Conservation (phyloP, 148 eudicot genomes). For the Chenopodium formosanum region DNA sequence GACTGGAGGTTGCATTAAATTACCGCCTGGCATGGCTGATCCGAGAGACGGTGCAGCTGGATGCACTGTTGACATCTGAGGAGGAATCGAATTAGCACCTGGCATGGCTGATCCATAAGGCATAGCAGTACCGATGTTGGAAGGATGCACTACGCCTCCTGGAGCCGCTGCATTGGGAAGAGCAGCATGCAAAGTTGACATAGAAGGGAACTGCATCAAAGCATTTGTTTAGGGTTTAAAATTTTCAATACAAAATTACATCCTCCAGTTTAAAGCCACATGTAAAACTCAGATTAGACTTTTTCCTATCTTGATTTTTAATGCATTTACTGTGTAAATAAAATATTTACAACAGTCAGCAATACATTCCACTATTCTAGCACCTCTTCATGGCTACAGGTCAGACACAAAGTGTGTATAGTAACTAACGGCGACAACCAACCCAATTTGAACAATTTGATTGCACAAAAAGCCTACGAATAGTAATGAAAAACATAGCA, state of each 20-base stretch:
- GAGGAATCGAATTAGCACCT: slow-evolving; percentile 33
- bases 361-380: not conserved
- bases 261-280: not conserved
- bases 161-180: slow-evolving; percentile 54
- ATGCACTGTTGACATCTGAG: slow-evolving; percentile 45
- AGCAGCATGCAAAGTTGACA: slow-evolving; percentile 76
- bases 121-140: slow-evolving; percentile 40
- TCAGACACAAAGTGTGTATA: not conserved
- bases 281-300: not conserved
- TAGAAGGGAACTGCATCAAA: slow-evolving; percentile 72
- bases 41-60: slow-evolving; percentile 49
- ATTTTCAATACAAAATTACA: slow-evolving; percentile 7
- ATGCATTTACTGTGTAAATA: not conserved
- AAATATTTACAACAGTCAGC: not conserved
- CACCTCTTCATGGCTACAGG: not conserved
- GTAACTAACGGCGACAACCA: not conserved
- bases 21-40: slow-evolving; percentile 36
- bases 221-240: not conserved
- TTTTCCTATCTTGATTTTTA: not conserved
- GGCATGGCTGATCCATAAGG: slow-evolving; percentile 25
- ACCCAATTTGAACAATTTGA: not conserved
- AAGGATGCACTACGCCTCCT: slow-evolving; percentile 44
- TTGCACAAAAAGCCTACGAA: not conserved
- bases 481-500: not conserved
- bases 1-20: not conserved